These are phyloP conservation scores for Ophiognomonia clavigignenti-juglandacearum DNA, from an alignment of 2,329 filamentous ascomycete species.

Conservation along the genomic window DNA sequence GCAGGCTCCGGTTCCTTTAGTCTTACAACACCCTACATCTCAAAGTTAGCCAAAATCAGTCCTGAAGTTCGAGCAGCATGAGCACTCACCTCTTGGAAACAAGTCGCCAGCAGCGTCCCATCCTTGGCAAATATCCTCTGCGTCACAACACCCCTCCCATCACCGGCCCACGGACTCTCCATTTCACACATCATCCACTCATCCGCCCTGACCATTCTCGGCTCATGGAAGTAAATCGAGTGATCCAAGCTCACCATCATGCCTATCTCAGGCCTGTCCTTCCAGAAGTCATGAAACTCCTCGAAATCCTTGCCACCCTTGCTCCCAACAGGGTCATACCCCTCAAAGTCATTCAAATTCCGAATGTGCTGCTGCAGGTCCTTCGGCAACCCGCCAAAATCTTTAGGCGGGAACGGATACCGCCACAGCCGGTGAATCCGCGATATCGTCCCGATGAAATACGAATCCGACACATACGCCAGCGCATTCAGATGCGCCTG, in stretches of 20 bases:
- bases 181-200: conserved; percentile 80
- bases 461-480: conserved; percentile 88
- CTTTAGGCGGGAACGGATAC: conserved; percentile 52
- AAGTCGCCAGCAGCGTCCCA: conserved; percentile 70
- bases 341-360: conserved; percentile 37
- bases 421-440: conserved; percentile 78
- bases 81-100: conserved; percentile 66
- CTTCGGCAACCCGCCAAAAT: conserved; percentile 46
- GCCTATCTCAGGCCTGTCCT: conserved; percentile 56
- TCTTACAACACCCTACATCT: conserved; percentile 6
- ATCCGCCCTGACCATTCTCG: conserved; percentile 51
- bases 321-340: conserved; percentile 17
- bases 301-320: conserved; percentile 26
- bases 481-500: conserved; percentile 81
- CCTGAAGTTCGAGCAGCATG: neutral
- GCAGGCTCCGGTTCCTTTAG: conserved; percentile 7
- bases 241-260: conserved; percentile 85
- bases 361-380: conserved; percentile 33
- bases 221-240: conserved; percentile 64
- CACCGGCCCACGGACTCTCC: conserved; percentile 74
- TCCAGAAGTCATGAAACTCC: conserved; percentile 40
- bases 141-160: conserved; percentile 70
- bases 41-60: neutral
- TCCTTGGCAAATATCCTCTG: conserved; percentile 69
- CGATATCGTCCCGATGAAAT: conserved; percentile 86